Percentiles rank a stretch among this genome's conserved stretches.
Evolutionary conservation across 108 stramenopile species (phyloP).

Genomic region (Skeletonema menzelii): DNA sequence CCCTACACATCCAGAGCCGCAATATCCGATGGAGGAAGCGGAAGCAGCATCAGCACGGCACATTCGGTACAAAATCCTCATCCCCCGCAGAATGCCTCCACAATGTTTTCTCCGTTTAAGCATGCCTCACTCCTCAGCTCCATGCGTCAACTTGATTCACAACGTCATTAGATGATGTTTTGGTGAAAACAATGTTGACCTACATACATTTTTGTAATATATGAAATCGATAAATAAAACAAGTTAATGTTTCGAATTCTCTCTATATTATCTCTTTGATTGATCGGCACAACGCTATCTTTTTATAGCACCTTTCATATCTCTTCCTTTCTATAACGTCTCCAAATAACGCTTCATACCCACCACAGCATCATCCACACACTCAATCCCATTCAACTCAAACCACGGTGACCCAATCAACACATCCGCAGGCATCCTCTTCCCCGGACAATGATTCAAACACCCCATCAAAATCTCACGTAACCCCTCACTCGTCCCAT

Average conservation of each 20-base stretch:
- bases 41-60: not conserved
- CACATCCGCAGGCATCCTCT: conserved; percentile 64
- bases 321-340: not conserved
- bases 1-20: not conserved
- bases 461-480: conserved; percentile 52
- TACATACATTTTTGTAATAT: not conserved
- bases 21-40: not conserved
- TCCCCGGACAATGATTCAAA: conserved; percentile 56
- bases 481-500: conserved; percentile 30
- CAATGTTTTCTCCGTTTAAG: not conserved
- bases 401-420: conserved; percentile 78
- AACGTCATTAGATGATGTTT: conserved; percentile 4
- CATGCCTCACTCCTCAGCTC: not conserved
- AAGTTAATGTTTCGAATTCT: not conserved
- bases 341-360: conserved; percentile 43
- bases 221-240: not conserved
- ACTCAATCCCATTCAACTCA: conserved; percentile 17
- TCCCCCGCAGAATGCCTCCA: not conserved
- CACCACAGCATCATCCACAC: conserved; percentile 36
- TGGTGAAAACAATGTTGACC: not conserved
- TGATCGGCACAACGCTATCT: not conserved
- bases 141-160: conserved; percentile 4
- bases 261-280: not conserved
- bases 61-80: conserved; percentile 1
- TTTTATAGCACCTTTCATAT: not conserved